Base-by-base conservation (phyloP, 371 early-diverging fungal genomes). In the Mortierella polycephala region DNA sequence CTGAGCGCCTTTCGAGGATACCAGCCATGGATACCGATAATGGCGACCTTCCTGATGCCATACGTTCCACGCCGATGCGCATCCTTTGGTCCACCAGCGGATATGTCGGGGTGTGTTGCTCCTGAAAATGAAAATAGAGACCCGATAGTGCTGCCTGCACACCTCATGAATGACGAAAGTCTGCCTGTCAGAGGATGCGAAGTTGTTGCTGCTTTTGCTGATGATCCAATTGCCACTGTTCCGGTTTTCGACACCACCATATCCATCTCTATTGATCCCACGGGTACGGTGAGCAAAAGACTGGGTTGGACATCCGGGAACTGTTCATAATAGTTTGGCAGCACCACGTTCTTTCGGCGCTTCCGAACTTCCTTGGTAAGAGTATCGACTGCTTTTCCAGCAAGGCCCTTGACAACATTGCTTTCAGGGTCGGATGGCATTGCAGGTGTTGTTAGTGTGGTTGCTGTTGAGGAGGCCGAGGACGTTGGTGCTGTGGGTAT, bases 21-120 rank as follows among this genome's bases (percentile, higher is more conserved):
- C 96, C 96, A 96, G 0, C 96, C 97, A 67, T 96, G 97, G 3
- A 96, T 85, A 8, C 94, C 94, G 39, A 94, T 69, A 12, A 94
- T 82, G 0, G 85, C 90, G 16, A 93, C 81, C 21, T 81, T 84
- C 13, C 75, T 81, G 45, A 88, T 72, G 16, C 73, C 69, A 5
- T 61, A 13, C 0, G 79, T 39, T 20, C 73, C 73, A 37, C 59
- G 72, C 13, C 45, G 67, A n/a, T 54, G 56, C 5, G 57, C n/a
- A 14, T 51, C 57, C 42, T 65, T 30, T 30, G 30, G 30, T 30
- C 30, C 30, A 30, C 58, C 52, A 13, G 23, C 30, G 11, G 44
- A 5, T 30, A 12, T 41, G 8, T n/a, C 3, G 3, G 46, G 11
- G 50, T 9, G 12, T 11, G 13, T 40, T 12, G 39, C n/a, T 52